Conservation (phyloP, 2,329 filamentous ascomycete species). For the Truncatella angustata region DNA sequence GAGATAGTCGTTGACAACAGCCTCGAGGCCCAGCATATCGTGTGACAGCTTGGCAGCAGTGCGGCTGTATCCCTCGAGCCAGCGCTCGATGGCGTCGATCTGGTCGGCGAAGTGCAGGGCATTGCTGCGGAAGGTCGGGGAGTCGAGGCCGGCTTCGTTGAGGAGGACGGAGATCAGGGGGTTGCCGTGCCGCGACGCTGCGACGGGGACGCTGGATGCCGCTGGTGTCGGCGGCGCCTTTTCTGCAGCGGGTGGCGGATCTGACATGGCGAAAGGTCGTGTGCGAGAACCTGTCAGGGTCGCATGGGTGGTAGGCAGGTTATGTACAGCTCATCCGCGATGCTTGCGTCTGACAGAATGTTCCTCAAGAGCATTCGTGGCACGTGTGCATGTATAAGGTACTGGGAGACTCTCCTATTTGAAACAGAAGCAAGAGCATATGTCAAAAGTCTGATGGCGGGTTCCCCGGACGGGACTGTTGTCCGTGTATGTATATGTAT, state of each 20-base stretch:
- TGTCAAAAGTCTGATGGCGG: no score
- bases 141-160: conserved; percentile 94
- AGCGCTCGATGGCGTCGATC: conserved; percentile 85
- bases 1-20: conserved; percentile 74
- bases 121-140: conserved; percentile 88
- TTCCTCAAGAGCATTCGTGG: no score
- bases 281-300: neutral
- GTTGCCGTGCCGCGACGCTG: conserved; percentile 25
- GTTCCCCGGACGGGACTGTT: neutral
- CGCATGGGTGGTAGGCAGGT: neutral
- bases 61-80: conserved; percentile 68
- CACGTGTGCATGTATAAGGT: no score
- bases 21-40: conserved; percentile 72
- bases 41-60: conserved; percentile 55
- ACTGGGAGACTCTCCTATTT: no score
- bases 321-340: neutral
- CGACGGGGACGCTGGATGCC: conserved; percentile 12
- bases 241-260: conserved; percentile 16
- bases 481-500: neutral
- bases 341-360: no score
- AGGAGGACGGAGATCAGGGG: conserved; percentile 71
- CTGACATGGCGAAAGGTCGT: conserved; percentile 21
- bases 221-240: conserved; percentile 17
- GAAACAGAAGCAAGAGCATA: no score
- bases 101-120: conserved; percentile 87